Base-by-base conservation (phyloP, 176 grass and related monocot genomes). In the Carex littledalei region DNA sequence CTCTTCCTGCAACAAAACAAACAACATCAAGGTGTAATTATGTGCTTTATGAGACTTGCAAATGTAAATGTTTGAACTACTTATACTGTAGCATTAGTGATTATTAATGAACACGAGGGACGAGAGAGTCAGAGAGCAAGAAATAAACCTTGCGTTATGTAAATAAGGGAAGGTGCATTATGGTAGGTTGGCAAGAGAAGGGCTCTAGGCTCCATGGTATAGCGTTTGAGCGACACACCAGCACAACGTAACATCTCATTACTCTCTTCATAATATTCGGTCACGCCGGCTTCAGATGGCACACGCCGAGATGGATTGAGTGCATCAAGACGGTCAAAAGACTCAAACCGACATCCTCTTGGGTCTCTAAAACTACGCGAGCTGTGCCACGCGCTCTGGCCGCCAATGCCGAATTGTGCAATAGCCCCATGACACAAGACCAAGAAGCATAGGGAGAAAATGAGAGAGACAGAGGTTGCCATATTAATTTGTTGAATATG, bases 241-340 rank as follows among this genome's bases (percentile, higher is more conserved):
- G 69, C 63, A 55, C 88, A 90, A 14, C 37, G 18, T 14, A 90
- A 71, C 80, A 80, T 65, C 26, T 84, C 80, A 24, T 55, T 86
- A 9, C 9, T 63, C 85, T 84, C 35, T 26, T 90, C 84, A 53
- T 70, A 90, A 71, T 87, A 79, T 58, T 90, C 88, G 0, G 88
- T 90, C 29, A 90, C 9, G 20, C 88, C 85, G 7, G 81, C 88
- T 78, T 90, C 88, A 3, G 88, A 90, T 11, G 24, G 68, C 26
- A 90, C 49, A 18, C 60, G 34, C 5, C 18, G 60, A 62, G 75
- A 76, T 17, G 87, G 70, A 41, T 63, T 81, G 14, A 84, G 78
- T 16, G 68, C 49, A 8, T 78, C 70, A 8, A 91, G 70, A 69
- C 84, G 87, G 6, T 86, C 84, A 11, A 35, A 35, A 4, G 34